Conservation (phyloP, 1,139 yeast species). For the Magnusiomyces sp. region DNA sequence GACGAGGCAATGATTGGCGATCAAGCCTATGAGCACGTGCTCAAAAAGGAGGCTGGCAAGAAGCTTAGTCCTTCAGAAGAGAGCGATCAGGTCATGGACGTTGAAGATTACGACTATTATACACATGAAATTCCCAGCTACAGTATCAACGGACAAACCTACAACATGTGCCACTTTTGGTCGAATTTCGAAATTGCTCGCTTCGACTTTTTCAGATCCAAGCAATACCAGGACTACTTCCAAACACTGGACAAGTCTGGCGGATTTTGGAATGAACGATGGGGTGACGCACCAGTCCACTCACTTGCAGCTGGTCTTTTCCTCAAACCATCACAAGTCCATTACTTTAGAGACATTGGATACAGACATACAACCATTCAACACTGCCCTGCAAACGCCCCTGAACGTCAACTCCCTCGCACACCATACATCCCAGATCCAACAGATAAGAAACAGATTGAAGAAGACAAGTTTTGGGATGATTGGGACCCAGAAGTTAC, state of each 20-base stretch:
- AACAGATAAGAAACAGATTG: conserved; percentile 21
- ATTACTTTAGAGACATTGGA: conserved; percentile 86
- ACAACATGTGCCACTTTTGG: conserved; percentile 86
- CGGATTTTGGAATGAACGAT: conserved; percentile 79
- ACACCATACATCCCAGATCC: conserved; percentile 28
- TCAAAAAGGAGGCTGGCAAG: conserved; percentile 8
- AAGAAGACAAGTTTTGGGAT: conserved; percentile 36
- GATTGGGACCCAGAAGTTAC: conserved; percentile 39
- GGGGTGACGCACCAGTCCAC: conserved; percentile 97
- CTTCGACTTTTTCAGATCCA: conserved; percentile 60
- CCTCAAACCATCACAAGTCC: conserved; percentile 57
- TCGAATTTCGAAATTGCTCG: conserved; percentile 87
- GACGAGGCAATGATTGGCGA: conserved; percentile 17
- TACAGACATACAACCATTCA: conserved; percentile 68
- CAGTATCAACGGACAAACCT: conserved; percentile 52
- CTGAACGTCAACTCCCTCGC: conserved; percentile 26
- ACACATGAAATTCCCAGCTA: conserved; percentile 25
- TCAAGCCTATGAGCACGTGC: background rate
- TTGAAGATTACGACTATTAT: conserved; percentile 14
- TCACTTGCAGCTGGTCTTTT: conserved; percentile 74
- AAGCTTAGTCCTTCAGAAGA: conserved; percentile 9
- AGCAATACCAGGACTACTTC: conserved; percentile 56
- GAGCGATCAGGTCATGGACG: conserved; percentile 11
- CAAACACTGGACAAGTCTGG: conserved; percentile 57
- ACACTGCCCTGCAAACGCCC: conserved; percentile 74